Evolutionary conservation across 345 rosid species (phyloP), one percentile per base, ranked within the genome.

Genomic region (Sapria himalayana): DNA sequence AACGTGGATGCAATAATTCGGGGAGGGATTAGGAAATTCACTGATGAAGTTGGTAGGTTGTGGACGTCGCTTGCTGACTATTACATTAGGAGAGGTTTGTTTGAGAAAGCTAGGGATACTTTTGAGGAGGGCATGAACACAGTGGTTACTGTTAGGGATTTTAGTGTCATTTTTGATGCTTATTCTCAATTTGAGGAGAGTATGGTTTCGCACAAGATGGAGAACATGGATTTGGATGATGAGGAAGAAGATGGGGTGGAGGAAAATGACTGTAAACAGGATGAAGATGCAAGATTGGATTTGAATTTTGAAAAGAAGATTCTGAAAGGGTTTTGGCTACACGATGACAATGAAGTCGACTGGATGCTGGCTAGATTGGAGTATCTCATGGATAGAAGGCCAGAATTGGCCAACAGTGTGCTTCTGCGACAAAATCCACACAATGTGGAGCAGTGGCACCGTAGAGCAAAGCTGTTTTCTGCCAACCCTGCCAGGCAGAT

Each of bases 1-100:
- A 79, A 89, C 46, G 98, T 89, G 14, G 95, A 82, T 57, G 95
- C 93, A 0, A 82, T 82, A 29, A 89, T 89, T 15, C 76, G 95
- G 47, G 98, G 98, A 33, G 98, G 95, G 29, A 82, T 82, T 57
- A 71, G 86, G 64, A 89, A 77, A 72, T 82, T 76, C 47, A 79
- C 92, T 0, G 78, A 89, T 43, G 98, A 89, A 65, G 95, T 82
- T 11, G 93, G 98, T 14, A 69, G 77, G 68, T 45, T 82, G 46
- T 89, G 95, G 95, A 89, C 98, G 2, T 82, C 95, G 0, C 81
- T 82, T 31, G 91, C 98, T 3, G 98, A 89, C 68, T 89, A 82
- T 53, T 89, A 82, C 34, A 89, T 89, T 15, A 55, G 94, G 70
- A 79, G 93, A 59, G 58, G 63, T 5, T 60, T 82, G 61, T 69